Evolutionary conservation across 1,284 basidiomycete genomes (phyloP).

Genomic region (Cryptococcus maquisensis): DNA sequence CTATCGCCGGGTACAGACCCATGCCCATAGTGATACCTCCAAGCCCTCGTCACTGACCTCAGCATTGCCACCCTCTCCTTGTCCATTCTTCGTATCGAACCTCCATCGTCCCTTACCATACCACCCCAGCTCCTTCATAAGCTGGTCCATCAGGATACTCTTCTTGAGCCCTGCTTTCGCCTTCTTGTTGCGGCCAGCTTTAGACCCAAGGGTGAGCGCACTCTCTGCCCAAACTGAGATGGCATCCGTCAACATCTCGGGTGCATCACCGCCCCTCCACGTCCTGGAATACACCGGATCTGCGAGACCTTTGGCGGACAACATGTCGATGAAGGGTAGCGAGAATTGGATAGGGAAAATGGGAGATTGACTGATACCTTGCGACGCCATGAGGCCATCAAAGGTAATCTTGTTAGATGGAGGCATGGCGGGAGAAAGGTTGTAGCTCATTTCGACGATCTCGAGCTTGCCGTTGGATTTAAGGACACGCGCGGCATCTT

Average conservation of each 20-base stretch:
- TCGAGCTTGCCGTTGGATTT: conserved; percentile 44
- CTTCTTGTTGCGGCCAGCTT: neutral
- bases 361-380: conserved; percentile 36
- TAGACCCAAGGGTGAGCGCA: conserved; percentile 31
- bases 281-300: conserved; percentile 17
- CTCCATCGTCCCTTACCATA: conserved; percentile 8
- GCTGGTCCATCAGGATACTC: conserved; percentile 3
- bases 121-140: conserved; percentile 7
- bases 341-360: conserved; percentile 31
- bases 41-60: neutral
- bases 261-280: conserved; percentile 9
- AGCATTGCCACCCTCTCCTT: neutral
- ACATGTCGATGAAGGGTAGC: conserved; percentile 21
- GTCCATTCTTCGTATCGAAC: neutral
- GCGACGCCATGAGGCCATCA: conserved; percentile 30
- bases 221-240: conserved; percentile 29
- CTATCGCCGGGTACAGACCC: conserved; percentile 13
- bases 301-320: conserved; percentile 2
- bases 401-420: conserved; percentile 29
- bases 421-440: conserved; percentile 24
- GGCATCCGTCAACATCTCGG: conserved; percentile 28
- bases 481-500: conserved; percentile 45
- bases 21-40: conserved; percentile 11
- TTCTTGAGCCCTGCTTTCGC: conserved; percentile 1
- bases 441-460: conserved; percentile 44